Base-by-base conservation (phyloP, 805 yeast species). In the Scheffersomyces coipomensis region DNA sequence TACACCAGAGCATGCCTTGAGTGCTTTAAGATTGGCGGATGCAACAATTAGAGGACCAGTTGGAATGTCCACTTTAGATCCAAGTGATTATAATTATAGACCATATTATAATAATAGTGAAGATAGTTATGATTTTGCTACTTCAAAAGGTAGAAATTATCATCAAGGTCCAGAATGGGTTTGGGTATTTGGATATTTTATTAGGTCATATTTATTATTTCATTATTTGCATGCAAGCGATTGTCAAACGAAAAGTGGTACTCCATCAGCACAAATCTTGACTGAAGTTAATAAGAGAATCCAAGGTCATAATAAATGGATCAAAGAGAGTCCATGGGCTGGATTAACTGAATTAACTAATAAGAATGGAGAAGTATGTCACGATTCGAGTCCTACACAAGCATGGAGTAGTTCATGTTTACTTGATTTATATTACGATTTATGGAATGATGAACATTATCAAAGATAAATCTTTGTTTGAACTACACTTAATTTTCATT, bases 91-190 rank as follows among this genome's bases (percentile, higher is more conserved):
- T 67, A 90, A 91, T 62, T 91, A 93, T 61, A 75, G 95, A 46
- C 99, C 99, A 2, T 79, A 87, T 64, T 91, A 91, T 62, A 70
- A 71, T 54, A 93, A 91, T 58, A 67, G 88, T 34, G 84, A 77
- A 29, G 98, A 91, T 53, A 79, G 78, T 38, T 79, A 75, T 4
- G 96, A 91, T 60, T 93, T 89, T 73, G 88, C 95, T 1, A 89
- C 97, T 0, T 75, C 97, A 2, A 88, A 89, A 63, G 99, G 99
- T 22, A 78, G 98, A 53, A 93, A 93, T 64, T 91, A 91, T 60
- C 99, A 91, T 62, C 98, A 91, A 65, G 99, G 99, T 2, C 99
- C 99, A 2, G 99, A 93, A 58, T 91, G 99, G 99, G 85, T 87
- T 24, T 91, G 97, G 97, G 77, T 81, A 42, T 73, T 75, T 19